A percentile compares a stretch with the other conserved stretches of the same genome.
phyloP scores from a whole-genome alignment of 2,329 filamentous ascomycete genomes.

The Dothidotthia symphoricarpi region DNA sequence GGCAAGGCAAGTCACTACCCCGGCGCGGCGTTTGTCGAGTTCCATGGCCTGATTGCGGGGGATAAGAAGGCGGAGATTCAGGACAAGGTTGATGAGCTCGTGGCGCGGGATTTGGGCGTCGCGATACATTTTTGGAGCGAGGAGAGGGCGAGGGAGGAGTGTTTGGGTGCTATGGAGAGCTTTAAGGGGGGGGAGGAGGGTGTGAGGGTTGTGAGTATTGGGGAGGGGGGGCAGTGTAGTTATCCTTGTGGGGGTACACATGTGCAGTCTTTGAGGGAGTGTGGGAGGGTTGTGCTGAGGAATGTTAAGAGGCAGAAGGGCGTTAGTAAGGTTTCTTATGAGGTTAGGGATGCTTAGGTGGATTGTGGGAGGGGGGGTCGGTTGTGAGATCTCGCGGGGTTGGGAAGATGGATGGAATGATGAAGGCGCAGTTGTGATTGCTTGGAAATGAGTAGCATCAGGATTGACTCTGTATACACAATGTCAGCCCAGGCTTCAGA shows the following conservation, averaged over 20 bases:
- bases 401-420: too few species aligned
- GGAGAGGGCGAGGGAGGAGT: slow-evolving; percentile 53
- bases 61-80: slow-evolving; percentile 55
- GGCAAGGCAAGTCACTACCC: slow-evolving; percentile 72
- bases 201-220: slow-evolving; percentile 65
- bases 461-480: too few species aligned
- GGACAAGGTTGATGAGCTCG: slow-evolving; percentile 57
- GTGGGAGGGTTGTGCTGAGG: slow-evolving; percentile 62
- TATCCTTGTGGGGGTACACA: slow-evolving; percentile 78
- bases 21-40: slow-evolving; percentile 65
- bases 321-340: slow-evolving; percentile 57
- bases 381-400: too few species aligned
- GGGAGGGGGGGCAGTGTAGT: slow-evolving; percentile 63
- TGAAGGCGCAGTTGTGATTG: too few species aligned
- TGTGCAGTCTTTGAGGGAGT: slow-evolving; percentile 59
- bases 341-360: slow-evolving; percentile 24
- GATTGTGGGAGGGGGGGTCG: too few species aligned
- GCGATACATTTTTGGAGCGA: slow-evolving; percentile 67
- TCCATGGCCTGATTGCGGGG: slow-evolving; percentile 63
- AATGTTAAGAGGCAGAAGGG: slow-evolving; percentile 67
- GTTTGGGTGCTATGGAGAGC: slow-evolving; percentile 42
- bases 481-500: too few species aligned
- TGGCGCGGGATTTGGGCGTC: slow-evolving; percentile 43
- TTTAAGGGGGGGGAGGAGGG: slow-evolving; percentile 34
- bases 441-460: too few species aligned